Percentiles rank a stretch among this genome's conserved stretches.
These are phyloP conservation scores for Phaeophleospora eucalypticola DNA, from an alignment of 2,329 filamentous ascomycete genomes.

Conservation along the genomic window DNA sequence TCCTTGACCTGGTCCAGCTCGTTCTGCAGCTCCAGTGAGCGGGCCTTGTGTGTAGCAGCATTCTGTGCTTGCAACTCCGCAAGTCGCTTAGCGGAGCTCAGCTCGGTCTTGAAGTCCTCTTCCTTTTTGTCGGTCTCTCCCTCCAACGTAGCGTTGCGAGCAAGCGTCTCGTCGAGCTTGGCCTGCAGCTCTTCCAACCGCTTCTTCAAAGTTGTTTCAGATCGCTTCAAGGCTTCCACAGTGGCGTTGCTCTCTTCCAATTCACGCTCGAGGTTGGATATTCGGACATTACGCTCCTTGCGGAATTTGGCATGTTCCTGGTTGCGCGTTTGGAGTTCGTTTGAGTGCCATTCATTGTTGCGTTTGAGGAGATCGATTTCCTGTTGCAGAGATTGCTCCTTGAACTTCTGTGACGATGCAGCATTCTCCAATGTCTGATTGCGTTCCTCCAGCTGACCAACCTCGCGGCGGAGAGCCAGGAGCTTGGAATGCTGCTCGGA, in stretches of 20 bases:
- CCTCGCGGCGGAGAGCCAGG: conserved; percentile 75
- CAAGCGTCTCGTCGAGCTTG: conserved; percentile 79
- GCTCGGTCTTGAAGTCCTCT: conserved; percentile 79
- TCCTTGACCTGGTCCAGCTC: conserved; percentile 62
- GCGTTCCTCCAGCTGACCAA: conserved; percentile 75
- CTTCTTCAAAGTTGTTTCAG: conserved; percentile 73
- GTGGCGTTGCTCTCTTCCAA: conserved; percentile 79
- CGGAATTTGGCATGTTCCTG: conserved; percentile 83
- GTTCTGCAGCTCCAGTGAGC: conserved; percentile 65
- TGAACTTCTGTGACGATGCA: conserved; percentile 78
- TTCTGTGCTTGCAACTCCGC: conserved; percentile 78
- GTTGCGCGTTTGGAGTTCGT: conserved; percentile 84
- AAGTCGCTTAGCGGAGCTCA: conserved; percentile 75
- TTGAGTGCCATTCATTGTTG: conserved; percentile 90
- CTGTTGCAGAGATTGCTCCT: conserved; percentile 83
- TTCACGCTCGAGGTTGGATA: conserved; percentile 80
- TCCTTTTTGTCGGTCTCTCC: conserved; percentile 78
- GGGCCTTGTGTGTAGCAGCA: conserved; percentile 65
- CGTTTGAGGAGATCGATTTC: conserved; percentile 83
- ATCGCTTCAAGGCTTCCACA: conserved; percentile 72
- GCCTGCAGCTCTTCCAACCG: conserved; percentile 78
- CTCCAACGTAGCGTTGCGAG: conserved; percentile 78
- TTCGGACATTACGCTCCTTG: conserved; percentile 88
- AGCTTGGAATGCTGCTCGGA: conserved; percentile 85
- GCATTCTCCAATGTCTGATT: conserved; percentile 78